A percentile compares a stretch with the other conserved stretches of the same genome.
phyloP scores from a whole-genome alignment of 257 asterid species.

The Ilex asprella region DNA sequence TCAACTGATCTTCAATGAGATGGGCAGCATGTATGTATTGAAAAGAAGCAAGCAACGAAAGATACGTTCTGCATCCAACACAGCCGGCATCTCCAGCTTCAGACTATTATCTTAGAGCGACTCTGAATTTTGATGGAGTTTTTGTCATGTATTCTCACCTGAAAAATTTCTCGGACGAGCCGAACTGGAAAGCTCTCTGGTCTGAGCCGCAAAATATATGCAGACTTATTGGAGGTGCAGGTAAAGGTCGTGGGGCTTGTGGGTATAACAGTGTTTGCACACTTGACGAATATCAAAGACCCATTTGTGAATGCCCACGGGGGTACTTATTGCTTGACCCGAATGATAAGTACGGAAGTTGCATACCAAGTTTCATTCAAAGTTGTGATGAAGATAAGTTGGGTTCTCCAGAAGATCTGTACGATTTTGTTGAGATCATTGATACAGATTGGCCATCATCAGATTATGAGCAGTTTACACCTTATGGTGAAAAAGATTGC shows the following conservation, averaged over 20 bases:
- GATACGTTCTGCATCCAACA: not conserved
- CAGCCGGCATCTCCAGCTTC: not conserved
- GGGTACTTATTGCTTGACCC: conserved; percentile 27
- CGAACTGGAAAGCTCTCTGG: conserved; percentile 22
- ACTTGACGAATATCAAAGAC: conserved; percentile 13
- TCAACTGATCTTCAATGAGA: conserved; percentile 24
- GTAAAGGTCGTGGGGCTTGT: conserved; percentile 41
- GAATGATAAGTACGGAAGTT: conserved; percentile 15
- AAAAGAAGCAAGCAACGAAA: no score
- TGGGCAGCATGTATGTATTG: conserved; percentile 15
- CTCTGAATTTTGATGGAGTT: conserved; percentile 36
- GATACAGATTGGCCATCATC: conserved; percentile 31
- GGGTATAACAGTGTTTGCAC: conserved; percentile 42
- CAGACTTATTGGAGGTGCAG: not conserved
- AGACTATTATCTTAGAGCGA: conserved; percentile 21
- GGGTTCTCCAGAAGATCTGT: not conserved
- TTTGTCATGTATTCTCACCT: conserved; percentile 28
- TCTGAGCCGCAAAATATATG: conserved; percentile 24
- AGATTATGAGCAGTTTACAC: conserved; percentile 24
- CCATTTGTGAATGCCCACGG: conserved; percentile 29
- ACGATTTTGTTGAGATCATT: conserved; percentile 8
- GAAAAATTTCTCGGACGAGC: conserved; percentile 10
- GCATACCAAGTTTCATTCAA: conserved; percentile 29
- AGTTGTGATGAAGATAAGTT: conserved; percentile 8
- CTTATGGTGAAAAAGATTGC: conserved; percentile 15